Percentiles rank a stretch among this genome's conserved stretches.
Evolutionary conservation across 306 rosid species (phyloP).

Genomic region (Ziziphus jujuba): DNA sequence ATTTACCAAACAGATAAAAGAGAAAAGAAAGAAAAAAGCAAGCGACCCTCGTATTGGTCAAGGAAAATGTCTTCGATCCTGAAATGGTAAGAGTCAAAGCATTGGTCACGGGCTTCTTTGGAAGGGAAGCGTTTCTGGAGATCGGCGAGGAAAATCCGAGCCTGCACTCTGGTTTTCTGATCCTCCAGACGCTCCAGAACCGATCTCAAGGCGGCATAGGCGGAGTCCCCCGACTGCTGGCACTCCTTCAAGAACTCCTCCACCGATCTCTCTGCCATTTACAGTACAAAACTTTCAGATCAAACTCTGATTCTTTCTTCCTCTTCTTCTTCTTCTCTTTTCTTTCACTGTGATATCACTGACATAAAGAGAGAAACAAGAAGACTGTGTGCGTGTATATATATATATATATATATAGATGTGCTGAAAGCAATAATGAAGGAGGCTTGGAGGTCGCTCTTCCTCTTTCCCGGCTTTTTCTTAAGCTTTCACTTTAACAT

Average conservation of each 20-base stretch:
- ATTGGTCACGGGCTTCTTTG: conserved; percentile 56
- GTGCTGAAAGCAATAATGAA: too few species aligned
- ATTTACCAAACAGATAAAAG: conserved; percentile 6
- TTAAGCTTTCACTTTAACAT: too few species aligned
- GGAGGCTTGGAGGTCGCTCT: too few species aligned
- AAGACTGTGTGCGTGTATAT: too few species aligned
- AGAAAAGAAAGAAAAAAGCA: background rate
- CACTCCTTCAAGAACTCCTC: conserved; percentile 72
- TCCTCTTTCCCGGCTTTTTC: too few species aligned
- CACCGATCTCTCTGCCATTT: conserved; percentile 44
- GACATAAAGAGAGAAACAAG: too few species aligned
- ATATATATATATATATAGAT: too few species aligned
- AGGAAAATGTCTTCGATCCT: conserved; percentile 80
- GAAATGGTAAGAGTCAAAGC: conserved; percentile 71
- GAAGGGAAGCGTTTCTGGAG: conserved; percentile 71
- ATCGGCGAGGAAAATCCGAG: conserved; percentile 84
- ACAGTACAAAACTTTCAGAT: background rate
- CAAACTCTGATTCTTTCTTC: too few species aligned
- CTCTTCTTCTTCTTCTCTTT: background rate
- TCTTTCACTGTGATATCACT: background rate
- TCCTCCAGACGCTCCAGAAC: conserved; percentile 77
- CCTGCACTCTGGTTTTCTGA: conserved; percentile 59
- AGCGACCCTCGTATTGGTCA: conserved; percentile 61
- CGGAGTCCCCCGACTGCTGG: conserved; percentile 76
- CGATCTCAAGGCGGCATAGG: conserved; percentile 67